Conservation (phyloP, 306 rosid genomes). For the Cucurbita pepo region DNA sequence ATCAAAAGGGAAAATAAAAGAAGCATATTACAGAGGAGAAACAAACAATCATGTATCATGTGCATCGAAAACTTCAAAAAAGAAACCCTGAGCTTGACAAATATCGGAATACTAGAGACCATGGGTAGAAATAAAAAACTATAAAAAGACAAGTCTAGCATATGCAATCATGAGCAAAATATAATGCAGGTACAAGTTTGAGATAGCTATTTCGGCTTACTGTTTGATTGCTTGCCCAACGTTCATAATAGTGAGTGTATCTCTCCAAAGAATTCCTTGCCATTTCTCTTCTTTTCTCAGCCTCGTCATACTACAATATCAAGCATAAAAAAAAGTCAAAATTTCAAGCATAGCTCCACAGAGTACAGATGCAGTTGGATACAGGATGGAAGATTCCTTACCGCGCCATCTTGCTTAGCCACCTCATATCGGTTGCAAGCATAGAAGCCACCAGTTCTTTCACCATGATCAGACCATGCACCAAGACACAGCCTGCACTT, state of each 20-base stretch:
- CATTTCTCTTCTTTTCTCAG: slow-evolving; percentile 7
- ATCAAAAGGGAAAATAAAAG: background rate
- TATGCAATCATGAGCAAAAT: background rate
- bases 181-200: background rate
- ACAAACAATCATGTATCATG: background rate
- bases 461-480: slow-evolving; percentile 45
- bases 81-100: background rate
- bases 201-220: slow-evolving; percentile 1
- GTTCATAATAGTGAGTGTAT: slow-evolving; percentile 24
- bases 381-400: background rate
- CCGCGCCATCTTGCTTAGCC: slow-evolving; percentile 16
- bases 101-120: background rate
- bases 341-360: background rate
- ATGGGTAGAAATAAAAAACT: background rate
- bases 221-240: slow-evolving; percentile 24
- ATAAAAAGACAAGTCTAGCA: background rate
- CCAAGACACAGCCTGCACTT: slow-evolving; percentile 74
- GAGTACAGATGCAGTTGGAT: background rate
- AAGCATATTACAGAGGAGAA: background rate
- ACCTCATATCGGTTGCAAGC: slow-evolving; percentile 46
- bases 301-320: slow-evolving; percentile 6
- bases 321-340: background rate
- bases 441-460: slow-evolving; percentile 24
- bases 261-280: slow-evolving; percentile 12
- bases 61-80: too few relatives aligned